Conservation (phyloP, 139 green algal species). For the Zygnema circumcarinatum region DNA sequence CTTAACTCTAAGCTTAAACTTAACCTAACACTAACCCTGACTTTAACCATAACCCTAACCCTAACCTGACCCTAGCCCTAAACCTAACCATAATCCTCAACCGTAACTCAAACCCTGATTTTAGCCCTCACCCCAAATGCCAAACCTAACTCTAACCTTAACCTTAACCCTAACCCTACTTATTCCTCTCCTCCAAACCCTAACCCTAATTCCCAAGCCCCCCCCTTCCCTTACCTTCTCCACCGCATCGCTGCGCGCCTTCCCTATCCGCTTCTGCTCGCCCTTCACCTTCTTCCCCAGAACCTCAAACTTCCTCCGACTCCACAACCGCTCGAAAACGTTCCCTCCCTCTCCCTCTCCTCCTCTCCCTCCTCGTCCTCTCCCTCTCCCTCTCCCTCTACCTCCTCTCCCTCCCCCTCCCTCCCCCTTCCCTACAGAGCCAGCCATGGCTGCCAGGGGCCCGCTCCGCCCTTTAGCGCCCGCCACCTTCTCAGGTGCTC, state of each 20-base stretch:
- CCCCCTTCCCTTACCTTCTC: conserved; percentile 21
- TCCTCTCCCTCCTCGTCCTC: not conserved
- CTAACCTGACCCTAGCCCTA: no score
- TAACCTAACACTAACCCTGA: no score
- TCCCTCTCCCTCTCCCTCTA: not conserved
- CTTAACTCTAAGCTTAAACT: no score
- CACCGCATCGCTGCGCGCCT: conserved; percentile 36
- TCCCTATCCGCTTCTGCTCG: conserved; percentile 37
- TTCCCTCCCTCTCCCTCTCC: conserved; percentile 34
- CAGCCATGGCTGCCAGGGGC: not conserved
- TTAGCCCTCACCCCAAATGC: no score
- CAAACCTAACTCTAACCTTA: no score
- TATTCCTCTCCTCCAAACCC: no score
- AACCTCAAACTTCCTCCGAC: conserved; percentile 57
- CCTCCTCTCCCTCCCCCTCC: conserved; percentile 8
- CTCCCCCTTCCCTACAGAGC: not conserved
- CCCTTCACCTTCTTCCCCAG: conserved; percentile 58
- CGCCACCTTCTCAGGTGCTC: not conserved
- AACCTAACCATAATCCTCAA: no score
- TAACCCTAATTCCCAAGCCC: not conserved
- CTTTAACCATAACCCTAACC: no score
- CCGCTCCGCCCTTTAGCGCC: not conserved
- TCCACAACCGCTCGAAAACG: conserved; percentile 58
- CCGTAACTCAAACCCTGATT: no score
- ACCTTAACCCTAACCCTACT: no score